Percentiles rank a stretch among this genome's conserved stretches.
These are phyloP conservation scores for Syzygium oleosum DNA, from an alignment of 345 rosid species.

Conservation along the genomic window DNA sequence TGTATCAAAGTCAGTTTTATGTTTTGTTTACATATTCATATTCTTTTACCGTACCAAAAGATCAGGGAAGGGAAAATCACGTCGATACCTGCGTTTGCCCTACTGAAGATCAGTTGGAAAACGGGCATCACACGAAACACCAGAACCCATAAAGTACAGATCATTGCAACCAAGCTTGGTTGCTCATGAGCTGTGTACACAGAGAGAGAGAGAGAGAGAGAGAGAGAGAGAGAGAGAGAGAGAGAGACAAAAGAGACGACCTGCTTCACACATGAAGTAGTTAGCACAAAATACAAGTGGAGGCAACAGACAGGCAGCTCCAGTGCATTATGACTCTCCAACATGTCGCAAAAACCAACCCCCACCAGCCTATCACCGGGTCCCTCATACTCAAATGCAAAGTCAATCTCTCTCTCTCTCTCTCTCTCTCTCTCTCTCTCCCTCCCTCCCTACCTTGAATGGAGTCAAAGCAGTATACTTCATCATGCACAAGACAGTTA, in stretches of 20 bases:
- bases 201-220: not conserved
- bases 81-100: not conserved
- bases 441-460: not conserved
- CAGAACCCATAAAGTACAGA: not conserved
- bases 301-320: not conserved
- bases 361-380: not conserved
- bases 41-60: not conserved
- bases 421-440: not conserved
- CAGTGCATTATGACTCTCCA: not conserved
- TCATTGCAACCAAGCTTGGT: not conserved
- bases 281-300: not conserved
- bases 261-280: not conserved
- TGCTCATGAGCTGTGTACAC: not conserved
- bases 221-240: not conserved
- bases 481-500: not conserved
- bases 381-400: not conserved
- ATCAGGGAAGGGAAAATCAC: not conserved
- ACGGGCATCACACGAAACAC: not conserved
- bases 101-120: not conserved
- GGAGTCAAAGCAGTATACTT: not conserved
- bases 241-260: not conserved
- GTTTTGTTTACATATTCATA: not conserved
- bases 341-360: not conserved
- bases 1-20: not conserved
- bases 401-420: not conserved